A percentile compares a stretch with the other conserved stretches of the same genome.
phyloP scores from a whole-genome alignment of 2,329 filamentous ascomycete species.

The Dactylonectria estremocensis region DNA sequence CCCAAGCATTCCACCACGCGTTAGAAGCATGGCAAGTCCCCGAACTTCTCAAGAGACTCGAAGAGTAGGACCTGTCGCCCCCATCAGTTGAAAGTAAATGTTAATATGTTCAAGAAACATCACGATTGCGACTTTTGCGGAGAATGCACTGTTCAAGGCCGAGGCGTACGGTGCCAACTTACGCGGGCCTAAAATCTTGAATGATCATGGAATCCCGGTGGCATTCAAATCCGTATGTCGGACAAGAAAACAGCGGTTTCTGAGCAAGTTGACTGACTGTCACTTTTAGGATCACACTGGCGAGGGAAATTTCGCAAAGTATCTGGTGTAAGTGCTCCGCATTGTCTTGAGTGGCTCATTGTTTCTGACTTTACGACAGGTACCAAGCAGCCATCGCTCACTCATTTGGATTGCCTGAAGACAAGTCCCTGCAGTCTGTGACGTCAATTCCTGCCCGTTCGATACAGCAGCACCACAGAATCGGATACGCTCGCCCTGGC shows the following conservation, averaged over 20 bases:
- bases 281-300: slow-evolving; percentile 13
- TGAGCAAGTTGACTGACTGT: not conserved
- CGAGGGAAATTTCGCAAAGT: slow-evolving; percentile 13
- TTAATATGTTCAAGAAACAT: slow-evolving; percentile 12
- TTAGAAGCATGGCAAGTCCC: slow-evolving; percentile 11
- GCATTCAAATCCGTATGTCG: slow-evolving; percentile 13
- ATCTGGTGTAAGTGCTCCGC: slow-evolving; percentile 8
- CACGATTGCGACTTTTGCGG: slow-evolving; percentile 16
- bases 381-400: slow-evolving; percentile 14
- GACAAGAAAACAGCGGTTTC: too few relatives aligned
- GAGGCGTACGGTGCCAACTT: slow-evolving; percentile 12
- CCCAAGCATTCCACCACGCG: slow-evolving; percentile 78
- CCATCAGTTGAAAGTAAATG: too few relatives aligned
- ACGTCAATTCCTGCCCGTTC: slow-evolving; percentile 13
- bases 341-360: too few relatives aligned
- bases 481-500: slow-evolving; percentile 10
- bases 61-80: not conserved
- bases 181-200: slow-evolving; percentile 6
- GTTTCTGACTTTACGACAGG: not conserved
- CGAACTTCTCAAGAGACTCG: slow-evolving; percentile 2
- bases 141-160: slow-evolving; percentile 8
- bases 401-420: slow-evolving; percentile 5
- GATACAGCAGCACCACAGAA: slow-evolving; percentile 10
- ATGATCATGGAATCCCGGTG: slow-evolving; percentile 7
- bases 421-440: slow-evolving; percentile 8